Evolutionary conservation across 2,329 filamentous ascomycete genomes (phyloP), one percentile per base, ranked within the genome.

Genomic region (Fusarium duplospermum): DNA sequence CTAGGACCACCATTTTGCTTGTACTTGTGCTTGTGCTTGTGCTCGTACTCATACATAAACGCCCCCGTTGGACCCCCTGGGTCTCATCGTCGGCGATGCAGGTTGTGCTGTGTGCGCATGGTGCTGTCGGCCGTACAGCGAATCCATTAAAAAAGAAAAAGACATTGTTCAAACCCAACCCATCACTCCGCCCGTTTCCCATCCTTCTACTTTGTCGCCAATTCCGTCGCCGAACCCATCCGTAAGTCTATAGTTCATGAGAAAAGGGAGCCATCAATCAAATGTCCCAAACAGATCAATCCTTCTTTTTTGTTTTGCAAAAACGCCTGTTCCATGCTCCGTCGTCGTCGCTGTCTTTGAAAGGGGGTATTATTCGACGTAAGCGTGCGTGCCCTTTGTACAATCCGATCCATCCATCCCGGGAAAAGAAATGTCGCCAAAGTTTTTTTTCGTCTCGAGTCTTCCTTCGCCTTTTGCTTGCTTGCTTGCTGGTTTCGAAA

Each of bases 351-450:
- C 72, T 75, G 59, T 74, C 64, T 70, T 70, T 67, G 54, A 74
- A 67, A 64, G 24, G 69, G 72, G 72, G 72, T 73, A 73, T 73
- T 73, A 67, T 73, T 54, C 69, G 61, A 75, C 62, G 64, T 56
- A 63, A 63, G 63, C 69, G 54, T 70, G 58, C 36, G 62, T 65
- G 69, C 60, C 72, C 69, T 74, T 66, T 72, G 62, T 70, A 72
- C 71, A 75, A 70, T 67, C 67, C 66, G 31, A 64, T 77, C 72
- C 76, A 71, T 67, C 67, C 63, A 66, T 77, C 72, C 76, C 62
- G 54, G 70, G 64, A 76, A 76, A 66, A 67, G 59, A 74, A 77
- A 68, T 76, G 66, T 74, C 68, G 72, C 74, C 69, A 77, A 67
- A 72, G 59, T n/a, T n/a, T n/a, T n/a, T 68, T 70, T 63, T 62